Evolutionary conservation across 139 green algal species (phyloP), one percentile per base, ranked within the genome.

Genomic region (Zygnema circumcarinatum): DNA sequence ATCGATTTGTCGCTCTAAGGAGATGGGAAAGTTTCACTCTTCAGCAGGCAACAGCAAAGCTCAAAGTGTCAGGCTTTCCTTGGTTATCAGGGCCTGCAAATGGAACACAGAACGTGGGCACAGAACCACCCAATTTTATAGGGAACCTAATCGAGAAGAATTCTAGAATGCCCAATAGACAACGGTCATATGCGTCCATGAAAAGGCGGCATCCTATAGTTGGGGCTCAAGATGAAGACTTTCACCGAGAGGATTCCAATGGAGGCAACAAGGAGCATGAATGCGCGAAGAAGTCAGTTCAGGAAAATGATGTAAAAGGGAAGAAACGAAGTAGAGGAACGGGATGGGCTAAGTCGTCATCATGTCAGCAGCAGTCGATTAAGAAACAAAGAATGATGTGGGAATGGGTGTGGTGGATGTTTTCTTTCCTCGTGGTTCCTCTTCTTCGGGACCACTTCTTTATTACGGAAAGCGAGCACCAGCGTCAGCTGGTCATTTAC

Each of bases 381-480:
- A 31, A 76, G 84, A 16, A 25, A 0, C 11, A 79, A 42, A 33
- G 74, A 42, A 36, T 0, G 21, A 31, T 80, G 29, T 33, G 20
- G 38, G 0, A 78, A 39, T 98, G 95, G 95, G 56, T 95, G 11
- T 86, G 84, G 38, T 98, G 94, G 94, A 81, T 98, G 54, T 85
- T 98, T 16, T 72, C 41, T 0, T 79, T 89, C 2, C 54, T 96
- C 54, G 84, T 95, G 22, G 88, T 96, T 73, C 96, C 96, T 39
- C 92, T 98, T 69, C 85, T 98, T 68, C 85, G 96, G 0, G 84
- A 93, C 2, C 91, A 94, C 92, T 98, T 98, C 82, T 98, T 98
- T 80, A 83, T 93, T 79, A 98, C 96, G 0, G 96, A 98, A 87
- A 95, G 89, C 36, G 94, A 98, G 89, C 87, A 93, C 2, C 94